A percentile compares a stretch with the other conserved stretches of the same genome.
These are phyloP conservation scores for barley (Hordeum vulgare) DNA, from an alignment of 176 grass and related monocot genomes.

Conservation along the genomic window MorexV3_pseudomolecules_assembly NC_058524.1:540207956-540208455, in stretches of 20 bases:
- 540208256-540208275: constrained; percentile 84
- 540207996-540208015: not conserved
- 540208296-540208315: constrained; percentile 91
- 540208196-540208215: constrained; percentile 60
- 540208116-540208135: constrained; percentile 12
- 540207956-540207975: constrained; percentile 9
- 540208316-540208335: constrained; percentile 43
- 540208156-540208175: constrained; percentile 69
- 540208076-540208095: constrained; percentile 8
- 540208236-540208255: constrained; percentile 60
- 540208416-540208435: too few relatives aligned
- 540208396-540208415: too few relatives aligned
- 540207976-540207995: not conserved
- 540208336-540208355: too few relatives aligned
- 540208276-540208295: constrained; percentile 78
- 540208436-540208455: too few relatives aligned
- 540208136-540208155: constrained; percentile 37
- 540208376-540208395: too few relatives aligned
- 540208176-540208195: constrained; percentile 76
- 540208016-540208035: not conserved
- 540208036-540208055: not conserved
- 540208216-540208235: constrained; percentile 70
- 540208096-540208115: not conserved
- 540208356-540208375: too few relatives aligned
- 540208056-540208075: not conserved